Percentiles rank a stretch among this genome's conserved stretches.
Conservation (phyloP, 179 eudicot genomes). For the Pouteria campechiana region DNA sequence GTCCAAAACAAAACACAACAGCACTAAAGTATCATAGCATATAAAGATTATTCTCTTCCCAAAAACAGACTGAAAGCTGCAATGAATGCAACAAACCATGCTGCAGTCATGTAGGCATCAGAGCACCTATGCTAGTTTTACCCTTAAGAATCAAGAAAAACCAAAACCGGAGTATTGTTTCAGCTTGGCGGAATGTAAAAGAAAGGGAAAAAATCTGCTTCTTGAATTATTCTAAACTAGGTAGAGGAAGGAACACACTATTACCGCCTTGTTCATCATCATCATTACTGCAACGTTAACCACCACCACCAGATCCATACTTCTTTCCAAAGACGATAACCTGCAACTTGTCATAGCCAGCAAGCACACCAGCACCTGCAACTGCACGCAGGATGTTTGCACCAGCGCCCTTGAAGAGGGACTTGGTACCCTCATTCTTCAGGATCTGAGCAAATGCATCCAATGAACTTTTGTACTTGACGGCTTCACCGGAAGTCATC, state of each 20-base stretch:
- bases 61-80: no score
- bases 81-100: no score
- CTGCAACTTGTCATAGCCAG: slow-evolving; percentile 69
- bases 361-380: slow-evolving; percentile 63
- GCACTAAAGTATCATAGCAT: no score
- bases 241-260: not conserved
- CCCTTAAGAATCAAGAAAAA: no score
- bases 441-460: slow-evolving; percentile 46
- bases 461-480: slow-evolving; percentile 48
- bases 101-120: no score
- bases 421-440: slow-evolving; percentile 45
- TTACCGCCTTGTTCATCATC: slow-evolving; percentile 4
- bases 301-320: slow-evolving; percentile 58
- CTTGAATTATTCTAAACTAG: no score
- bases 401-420: slow-evolving; percentile 62
- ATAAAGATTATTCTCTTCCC: no score
- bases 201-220: no score
- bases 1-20: no score
- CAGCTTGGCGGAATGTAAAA: no score
- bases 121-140: no score
- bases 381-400: slow-evolving; percentile 64
- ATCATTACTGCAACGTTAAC: slow-evolving; percentile 13
- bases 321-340: slow-evolving; percentile 45
- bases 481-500: slow-evolving; percentile 63
- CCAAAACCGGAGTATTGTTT: no score